Evolutionary conservation across 2,329 filamentous ascomycete genomes (phyloP), one percentile per base, ranked within the genome.

Genomic region (Nigrospora sphaerica): DNA sequence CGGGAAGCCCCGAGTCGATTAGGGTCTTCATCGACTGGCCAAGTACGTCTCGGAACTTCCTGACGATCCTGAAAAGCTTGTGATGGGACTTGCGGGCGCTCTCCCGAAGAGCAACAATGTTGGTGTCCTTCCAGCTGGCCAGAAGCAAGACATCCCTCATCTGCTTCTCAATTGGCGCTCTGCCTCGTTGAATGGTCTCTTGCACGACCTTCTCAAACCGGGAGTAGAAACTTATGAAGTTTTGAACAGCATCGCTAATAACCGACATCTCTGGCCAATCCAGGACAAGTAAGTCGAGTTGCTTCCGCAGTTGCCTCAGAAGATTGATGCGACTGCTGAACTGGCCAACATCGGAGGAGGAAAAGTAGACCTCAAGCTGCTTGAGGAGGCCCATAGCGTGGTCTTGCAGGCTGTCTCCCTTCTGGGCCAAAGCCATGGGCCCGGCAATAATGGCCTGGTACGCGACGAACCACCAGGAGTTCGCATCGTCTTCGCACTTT

Each of bases 91-190:
- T 85, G 57, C 86, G 85, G 1, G 93, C 90, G 64, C 92, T 97
- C 60, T 96, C 90, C 54, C 85, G 81, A 14, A 98, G 71, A 1
- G 89, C 88, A 41, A 85, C 85, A 51, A 98, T 95, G 58, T 97
- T 98, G 18, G 88, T 95, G 56, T 98, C 93, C 63, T 95, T 96
- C 95, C 95, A 98, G 64, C 90, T 96, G 9, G 91, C 90, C 56
- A 98, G 72, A 44, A 95, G 81, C 14, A 98, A 78, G n/a, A 96
- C 83, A 55, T 97, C 88, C 62, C 86, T 92, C 77, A 97, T 88
- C 47, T 89, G 83, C 66, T 90, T 95, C 63, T 97, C 92, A n/a
- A 97, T 75, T 0, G 77, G 74, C 7, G 74, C 70, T 46, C 89
- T 81, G n/a, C 84, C 86, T 39, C 79, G 80, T 17, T 70, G 69